Evolutionary conservation across 768 basidiomycete genomes (phyloP), one percentile per base, ranked within the genome.

Genomic region (Russula emetica): DNA sequence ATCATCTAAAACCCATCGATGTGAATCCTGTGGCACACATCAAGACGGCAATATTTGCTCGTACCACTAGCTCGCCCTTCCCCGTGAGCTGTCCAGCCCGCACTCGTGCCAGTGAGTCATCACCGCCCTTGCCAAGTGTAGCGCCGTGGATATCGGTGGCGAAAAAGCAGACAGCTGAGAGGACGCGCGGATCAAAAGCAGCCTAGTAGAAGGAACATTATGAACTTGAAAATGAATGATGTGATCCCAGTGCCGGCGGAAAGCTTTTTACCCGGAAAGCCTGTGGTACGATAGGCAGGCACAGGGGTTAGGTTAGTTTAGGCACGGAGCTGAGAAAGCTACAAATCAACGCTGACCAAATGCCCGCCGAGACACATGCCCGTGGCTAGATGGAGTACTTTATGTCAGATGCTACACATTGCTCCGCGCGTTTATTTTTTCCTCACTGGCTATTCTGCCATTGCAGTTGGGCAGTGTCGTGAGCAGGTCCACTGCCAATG

Each of bases 361-460:
- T 94, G 93, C 2, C 92, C 93, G 36, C 92, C 90, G 6, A 93
- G 82, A 69, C 92, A 94, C 91, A 94, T 94, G 50, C 93, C 93
- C 3, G 93, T 95, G 1, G 87, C 88, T 88, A 69, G 30, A 34
- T 71, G 71, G 71, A 24, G 56, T 5, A 34, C 16, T 38, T 30
- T 26, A 28, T 24, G 44, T 57, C 56, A 47, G 13, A 34, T 22
- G 13, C 9, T 30, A n/a, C 20, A 28, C 11, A 3, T 13, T 34
- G 40, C 49, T 28, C 0, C 11, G 26, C 5, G 40, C 13, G n/a
- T 26, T 0, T 30, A 56, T 14, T 71, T 80, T 42, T 59, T 16
- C 70, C 80, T 42, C 55, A 90, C 90, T 84, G 62, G 91, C 94
- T 67, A 98, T 91, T 47, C 92, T 84, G 6, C 96, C 96, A 69